Evolutionary conservation across 495 filamentous ascomycete genomes (phyloP).

Genomic region (Niebla homalea): DNA sequence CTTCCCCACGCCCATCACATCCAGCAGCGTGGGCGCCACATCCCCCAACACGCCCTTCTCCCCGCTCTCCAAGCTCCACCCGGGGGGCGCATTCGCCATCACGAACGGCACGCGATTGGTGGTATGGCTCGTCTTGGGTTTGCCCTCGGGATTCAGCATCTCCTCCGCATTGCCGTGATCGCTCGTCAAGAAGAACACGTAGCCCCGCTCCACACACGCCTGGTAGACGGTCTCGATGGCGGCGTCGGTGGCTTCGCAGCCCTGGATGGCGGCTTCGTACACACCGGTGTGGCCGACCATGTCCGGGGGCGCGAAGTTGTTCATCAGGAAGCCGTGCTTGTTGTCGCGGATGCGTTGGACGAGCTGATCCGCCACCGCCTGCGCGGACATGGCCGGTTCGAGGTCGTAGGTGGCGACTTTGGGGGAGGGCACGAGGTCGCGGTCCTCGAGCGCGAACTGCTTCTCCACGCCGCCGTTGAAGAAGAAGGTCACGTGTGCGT

Average conservation of each 20-base stretch:
- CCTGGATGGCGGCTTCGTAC: slow-evolving; percentile 87
- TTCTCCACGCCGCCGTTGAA: slow-evolving; percentile 99
- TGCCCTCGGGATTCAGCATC: slow-evolving; percentile 91
- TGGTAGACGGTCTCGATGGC: slow-evolving; percentile 88
- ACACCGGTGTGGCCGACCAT: slow-evolving; percentile 99
- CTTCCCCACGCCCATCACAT: slow-evolving; percentile 77
- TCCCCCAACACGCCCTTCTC: slow-evolving; percentile 78
- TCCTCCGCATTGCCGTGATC: slow-evolving; percentile 99
- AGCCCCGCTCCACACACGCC: slow-evolving; percentile 81
- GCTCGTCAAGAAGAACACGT: slow-evolving; percentile 83
- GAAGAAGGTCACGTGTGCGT: slow-evolving; percentile 98
- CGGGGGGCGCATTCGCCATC: slow-evolving; percentile 89
- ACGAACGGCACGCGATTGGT: slow-evolving; percentile 95
- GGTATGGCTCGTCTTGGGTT: slow-evolving; percentile 95
- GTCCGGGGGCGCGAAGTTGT: slow-evolving; percentile 98
- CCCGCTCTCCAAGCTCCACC: slow-evolving; percentile 82
- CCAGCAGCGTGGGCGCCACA: slow-evolving; percentile 85
- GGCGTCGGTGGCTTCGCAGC: slow-evolving; percentile 72
- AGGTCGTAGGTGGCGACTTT: slow-evolving; percentile 91
- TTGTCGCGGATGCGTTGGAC: slow-evolving; percentile 65
- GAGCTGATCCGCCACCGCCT: slow-evolving; percentile 74
- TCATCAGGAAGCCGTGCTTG: slow-evolving; percentile 93
- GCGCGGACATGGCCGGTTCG: slow-evolving; percentile 92
- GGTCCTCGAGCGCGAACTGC: slow-evolving; percentile 78
- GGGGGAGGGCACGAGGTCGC: slow-evolving; percentile 61